These are phyloP conservation scores for Pachyrhizus erosus DNA, from an alignment of 306 rosid genomes.

Conservation along the genomic window DNA sequence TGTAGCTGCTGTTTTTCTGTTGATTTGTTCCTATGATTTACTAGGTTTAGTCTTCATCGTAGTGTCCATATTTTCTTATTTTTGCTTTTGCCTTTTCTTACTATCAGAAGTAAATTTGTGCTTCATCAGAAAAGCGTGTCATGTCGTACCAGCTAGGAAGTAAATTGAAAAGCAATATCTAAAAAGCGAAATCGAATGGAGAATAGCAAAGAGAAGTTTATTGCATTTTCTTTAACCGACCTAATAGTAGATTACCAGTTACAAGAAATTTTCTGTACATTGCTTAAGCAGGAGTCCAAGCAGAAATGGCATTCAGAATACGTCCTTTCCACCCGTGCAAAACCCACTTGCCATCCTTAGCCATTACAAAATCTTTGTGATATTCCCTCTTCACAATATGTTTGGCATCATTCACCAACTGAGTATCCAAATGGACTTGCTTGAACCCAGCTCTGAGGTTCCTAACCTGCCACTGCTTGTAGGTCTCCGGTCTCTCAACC, in stretches of 20 bases:
- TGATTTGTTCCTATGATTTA: neutral
- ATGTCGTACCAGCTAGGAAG: slow-evolving; percentile 9
- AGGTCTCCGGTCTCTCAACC: slow-evolving; percentile 87
- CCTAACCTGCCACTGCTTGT: slow-evolving; percentile 86
- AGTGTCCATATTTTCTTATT: neutral
- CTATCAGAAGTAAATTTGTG: neutral
- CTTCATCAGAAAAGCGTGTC: neutral
- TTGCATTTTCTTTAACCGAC: neutral
- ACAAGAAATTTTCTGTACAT: neutral
- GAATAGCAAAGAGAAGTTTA: neutral
- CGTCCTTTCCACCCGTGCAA: slow-evolving; percentile 91
- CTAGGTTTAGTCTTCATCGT: neutral
- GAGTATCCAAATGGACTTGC: slow-evolving; percentile 59
- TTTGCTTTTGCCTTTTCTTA: neutral
- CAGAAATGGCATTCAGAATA: slow-evolving; percentile 65
- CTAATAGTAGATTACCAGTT: slow-evolving; percentile 25
- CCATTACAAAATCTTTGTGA: slow-evolving; percentile 70
- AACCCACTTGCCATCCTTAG: slow-evolving; percentile 75
- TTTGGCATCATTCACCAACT: slow-evolving; percentile 52
- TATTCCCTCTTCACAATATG: slow-evolving; percentile 59
- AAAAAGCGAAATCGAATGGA: neutral
- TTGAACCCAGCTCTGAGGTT: slow-evolving; percentile 77
- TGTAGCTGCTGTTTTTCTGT: neutral
- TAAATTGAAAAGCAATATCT: slow-evolving; percentile 21
- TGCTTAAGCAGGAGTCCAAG: slow-evolving; percentile 68